A percentile compares a stretch with the other conserved stretches of the same genome.
Evolutionary conservation across 352 stramenopile species (phyloP).

Genomic region (Phytophthora cactorum): DNA sequence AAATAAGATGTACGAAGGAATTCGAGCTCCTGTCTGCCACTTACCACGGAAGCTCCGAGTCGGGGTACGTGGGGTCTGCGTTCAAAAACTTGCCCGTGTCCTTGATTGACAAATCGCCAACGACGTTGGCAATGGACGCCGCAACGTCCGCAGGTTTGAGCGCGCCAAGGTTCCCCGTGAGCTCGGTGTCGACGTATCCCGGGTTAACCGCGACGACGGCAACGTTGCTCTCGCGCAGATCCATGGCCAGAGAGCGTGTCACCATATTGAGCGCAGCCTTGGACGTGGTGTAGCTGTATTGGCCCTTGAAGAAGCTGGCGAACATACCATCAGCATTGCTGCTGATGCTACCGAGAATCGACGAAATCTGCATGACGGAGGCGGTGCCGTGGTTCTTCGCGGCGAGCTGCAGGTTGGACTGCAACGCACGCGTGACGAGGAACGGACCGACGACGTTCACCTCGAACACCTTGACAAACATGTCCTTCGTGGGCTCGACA

Average conservation of each 20-base stretch:
- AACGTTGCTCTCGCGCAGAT: constrained; percentile 47
- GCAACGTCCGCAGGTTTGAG: constrained; percentile 33
- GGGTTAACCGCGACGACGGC: constrained; percentile 33
- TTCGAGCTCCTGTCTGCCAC: neutral
- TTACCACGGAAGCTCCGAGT: constrained; percentile 37
- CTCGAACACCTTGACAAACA: neutral
- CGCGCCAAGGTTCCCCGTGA: constrained; percentile 29
- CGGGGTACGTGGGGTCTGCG: constrained; percentile 17
- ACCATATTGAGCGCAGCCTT: constrained; percentile 75
- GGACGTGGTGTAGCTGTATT: constrained; percentile 66
- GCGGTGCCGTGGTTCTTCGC: neutral
- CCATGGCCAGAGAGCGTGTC: constrained; percentile 40
- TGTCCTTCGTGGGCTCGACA: neutral
- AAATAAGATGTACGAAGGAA: too few relatives aligned
- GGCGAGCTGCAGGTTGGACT: neutral
- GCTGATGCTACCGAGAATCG: neutral
- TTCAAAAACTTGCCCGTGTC: constrained; percentile 43
- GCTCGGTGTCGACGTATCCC: constrained; percentile 46
- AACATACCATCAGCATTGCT: neutral
- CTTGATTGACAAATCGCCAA: constrained; percentile 18
- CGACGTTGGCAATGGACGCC: constrained; percentile 23
- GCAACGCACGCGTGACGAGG: neutral
- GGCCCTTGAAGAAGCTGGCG: constrained; percentile 21
- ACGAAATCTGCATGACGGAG: neutral
- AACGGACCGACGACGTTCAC: neutral